These are phyloP conservation scores for Triticum aestivum DNA, from an alignment of 176 grass and related monocot genomes.

Conservation along the genomic window DNA sequence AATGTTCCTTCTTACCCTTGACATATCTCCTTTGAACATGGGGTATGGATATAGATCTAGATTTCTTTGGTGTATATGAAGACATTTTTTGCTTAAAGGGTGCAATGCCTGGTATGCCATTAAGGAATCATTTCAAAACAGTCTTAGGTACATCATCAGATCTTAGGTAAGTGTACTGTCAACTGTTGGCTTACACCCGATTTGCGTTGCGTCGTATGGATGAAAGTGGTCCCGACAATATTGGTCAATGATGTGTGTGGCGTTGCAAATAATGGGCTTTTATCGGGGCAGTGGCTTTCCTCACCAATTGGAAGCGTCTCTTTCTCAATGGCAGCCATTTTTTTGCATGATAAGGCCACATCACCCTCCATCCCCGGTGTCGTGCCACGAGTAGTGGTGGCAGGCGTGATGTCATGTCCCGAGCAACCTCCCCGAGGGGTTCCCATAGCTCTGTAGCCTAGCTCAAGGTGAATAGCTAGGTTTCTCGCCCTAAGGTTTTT, in stretches of 20 bases:
- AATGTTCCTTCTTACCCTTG: background rate
- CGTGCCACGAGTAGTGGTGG: conserved; percentile 12
- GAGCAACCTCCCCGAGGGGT: conserved; percentile 36
- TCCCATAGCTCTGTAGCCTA: conserved; percentile 22
- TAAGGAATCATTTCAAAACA: background rate
- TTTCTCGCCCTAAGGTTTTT: background rate
- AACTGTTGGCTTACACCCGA: background rate
- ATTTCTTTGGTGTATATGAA: background rate
- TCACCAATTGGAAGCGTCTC: background rate
- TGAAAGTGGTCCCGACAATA: background rate
- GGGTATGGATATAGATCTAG: background rate
- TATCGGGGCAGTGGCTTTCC: background rate
- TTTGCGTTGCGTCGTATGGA: background rate
- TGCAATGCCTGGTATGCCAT: background rate
- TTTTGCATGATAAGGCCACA: background rate
- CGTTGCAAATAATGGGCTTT: background rate
- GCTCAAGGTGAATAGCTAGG: conserved; percentile 39
- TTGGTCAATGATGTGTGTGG: background rate
- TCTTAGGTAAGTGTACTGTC: background rate
- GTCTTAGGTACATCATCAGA: background rate
- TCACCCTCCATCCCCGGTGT: background rate
- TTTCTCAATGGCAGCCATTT: background rate
- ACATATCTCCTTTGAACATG: background rate
- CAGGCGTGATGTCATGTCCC: background rate
- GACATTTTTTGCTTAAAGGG: background rate